Conservation (phyloP, 495 filamentous ascomycete species). For the Glonium stellatum region DNA sequence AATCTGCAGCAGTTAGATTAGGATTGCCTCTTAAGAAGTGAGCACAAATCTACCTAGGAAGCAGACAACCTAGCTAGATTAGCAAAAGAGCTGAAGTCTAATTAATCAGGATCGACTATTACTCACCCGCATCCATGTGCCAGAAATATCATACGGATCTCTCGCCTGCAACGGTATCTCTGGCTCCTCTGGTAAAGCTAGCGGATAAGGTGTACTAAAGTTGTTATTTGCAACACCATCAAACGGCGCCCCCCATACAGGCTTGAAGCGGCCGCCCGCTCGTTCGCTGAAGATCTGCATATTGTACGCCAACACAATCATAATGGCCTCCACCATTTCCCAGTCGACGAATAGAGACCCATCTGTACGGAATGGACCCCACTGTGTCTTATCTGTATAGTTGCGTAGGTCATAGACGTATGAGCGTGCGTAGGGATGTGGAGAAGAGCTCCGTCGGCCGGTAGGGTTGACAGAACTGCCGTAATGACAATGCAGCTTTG, state of each 20-base stretch:
- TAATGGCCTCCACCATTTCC: constrained; percentile 62
- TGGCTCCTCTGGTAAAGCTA: constrained; percentile 28
- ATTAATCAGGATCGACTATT: background rate
- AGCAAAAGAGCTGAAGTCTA: background rate
- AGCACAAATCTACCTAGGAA: constrained; percentile 37
- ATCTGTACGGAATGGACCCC: constrained; percentile 58
- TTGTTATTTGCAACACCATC: constrained; percentile 40
- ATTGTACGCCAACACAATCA: constrained; percentile 54
- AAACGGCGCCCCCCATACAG: constrained; percentile 48
- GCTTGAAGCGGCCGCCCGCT: constrained; percentile 38
- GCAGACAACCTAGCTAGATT: constrained; percentile 41
- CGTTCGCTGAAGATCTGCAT: constrained; percentile 42
- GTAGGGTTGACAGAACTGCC: constrained; percentile 43
- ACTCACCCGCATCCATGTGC: constrained; percentile 51
- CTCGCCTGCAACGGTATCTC: constrained; percentile 36
- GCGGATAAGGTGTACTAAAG: background rate
- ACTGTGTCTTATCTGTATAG: constrained; percentile 47
- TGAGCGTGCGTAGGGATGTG: constrained; percentile 51
- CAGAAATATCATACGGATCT: constrained; percentile 56
- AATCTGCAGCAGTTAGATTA: constrained; percentile 41
- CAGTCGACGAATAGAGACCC: constrained; percentile 51
- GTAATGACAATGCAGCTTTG: constrained; percentile 56
- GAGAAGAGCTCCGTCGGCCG: constrained; percentile 28
- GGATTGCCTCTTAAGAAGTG: background rate
- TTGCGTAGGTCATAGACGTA: constrained; percentile 60